phyloP scores from a whole-genome alignment of 805 yeast species.

The Starmerella bacillaris region DNA sequence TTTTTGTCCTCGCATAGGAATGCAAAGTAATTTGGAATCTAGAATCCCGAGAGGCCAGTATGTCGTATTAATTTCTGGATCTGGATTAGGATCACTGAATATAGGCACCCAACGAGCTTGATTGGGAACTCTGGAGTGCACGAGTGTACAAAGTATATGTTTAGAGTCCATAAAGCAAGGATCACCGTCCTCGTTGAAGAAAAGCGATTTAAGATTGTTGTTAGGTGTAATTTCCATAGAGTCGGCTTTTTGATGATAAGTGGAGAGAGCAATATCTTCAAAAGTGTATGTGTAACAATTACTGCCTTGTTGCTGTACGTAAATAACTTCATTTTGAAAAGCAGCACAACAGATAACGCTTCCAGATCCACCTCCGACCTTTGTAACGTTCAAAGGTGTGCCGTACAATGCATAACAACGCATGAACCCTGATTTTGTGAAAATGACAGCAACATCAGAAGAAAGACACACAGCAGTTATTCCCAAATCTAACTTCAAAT shows the following conservation, averaged over 20 bases:
- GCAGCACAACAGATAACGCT: slow-evolving; percentile 63
- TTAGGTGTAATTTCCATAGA: slow-evolving; percentile 23
- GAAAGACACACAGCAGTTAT: slow-evolving; percentile 57
- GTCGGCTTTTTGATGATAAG: slow-evolving; percentile 22
- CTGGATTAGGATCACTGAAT: slow-evolving; percentile 35
- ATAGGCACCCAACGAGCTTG: slow-evolving; percentile 83
- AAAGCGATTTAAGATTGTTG: slow-evolving; percentile 38
- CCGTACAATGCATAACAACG: slow-evolving; percentile 59
- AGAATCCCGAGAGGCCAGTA: slow-evolving; percentile 80
- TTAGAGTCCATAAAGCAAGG: slow-evolving; percentile 76
- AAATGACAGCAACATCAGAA: slow-evolving; percentile 40
- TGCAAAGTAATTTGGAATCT: slow-evolving; percentile 47
- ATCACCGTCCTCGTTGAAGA: slow-evolving; percentile 76
- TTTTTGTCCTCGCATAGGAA: slow-evolving; percentile 47
- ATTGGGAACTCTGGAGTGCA: slow-evolving; percentile 57
- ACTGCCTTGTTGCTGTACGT: slow-evolving; percentile 27
- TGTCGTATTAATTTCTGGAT: slow-evolving; percentile 33
- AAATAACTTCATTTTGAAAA: slow-evolving; percentile 36
- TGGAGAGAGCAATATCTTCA: slow-evolving; percentile 30
- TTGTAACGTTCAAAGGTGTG: slow-evolving; percentile 38
- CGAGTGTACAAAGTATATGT: slow-evolving; percentile 49
- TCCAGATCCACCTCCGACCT: slow-evolving; percentile 35
- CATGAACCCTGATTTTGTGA: slow-evolving; percentile 60
- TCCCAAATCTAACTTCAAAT: slow-evolving; percentile 20
- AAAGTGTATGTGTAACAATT: slow-evolving; percentile 30